A percentile compares a stretch with the other conserved stretches of the same genome.
Evolutionary conservation across 169 alveolate genomes (phyloP).

Genomic region (Plasmodium cynomolgi): DNA sequence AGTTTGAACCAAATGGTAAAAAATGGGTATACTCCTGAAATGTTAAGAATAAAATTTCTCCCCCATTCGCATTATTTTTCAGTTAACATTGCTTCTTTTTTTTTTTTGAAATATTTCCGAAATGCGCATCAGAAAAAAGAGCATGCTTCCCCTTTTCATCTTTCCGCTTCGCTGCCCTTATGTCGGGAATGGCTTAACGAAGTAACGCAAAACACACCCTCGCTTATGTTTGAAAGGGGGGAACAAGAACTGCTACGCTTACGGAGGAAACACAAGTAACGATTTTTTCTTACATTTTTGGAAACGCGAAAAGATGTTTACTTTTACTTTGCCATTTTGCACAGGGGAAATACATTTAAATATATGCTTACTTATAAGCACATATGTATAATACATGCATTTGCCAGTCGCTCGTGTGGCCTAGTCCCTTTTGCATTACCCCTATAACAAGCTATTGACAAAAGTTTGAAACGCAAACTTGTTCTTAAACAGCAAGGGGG

Average conservation of each 20-base stretch:
- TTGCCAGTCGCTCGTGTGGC: neutral
- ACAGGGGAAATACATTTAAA: neutral
- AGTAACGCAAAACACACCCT: neutral
- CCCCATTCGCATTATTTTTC: neutral
- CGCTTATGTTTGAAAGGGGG: neutral
- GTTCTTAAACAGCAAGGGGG: neutral
- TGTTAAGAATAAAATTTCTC: neutral
- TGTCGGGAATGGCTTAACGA: neutral
- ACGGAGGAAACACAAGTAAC: neutral
- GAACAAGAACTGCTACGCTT: neutral
- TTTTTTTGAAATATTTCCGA: neutral
- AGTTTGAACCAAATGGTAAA: neutral
- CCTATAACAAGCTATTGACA: neutral
- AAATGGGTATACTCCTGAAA: neutral
- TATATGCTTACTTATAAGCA: neutral
- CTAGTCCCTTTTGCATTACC: neutral
- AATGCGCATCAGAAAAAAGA: neutral
- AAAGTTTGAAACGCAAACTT: neutral
- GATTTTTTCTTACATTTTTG: neutral
- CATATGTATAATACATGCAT: neutral
- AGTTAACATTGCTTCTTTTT: neutral
- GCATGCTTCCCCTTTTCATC: neutral
- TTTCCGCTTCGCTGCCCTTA: neutral
- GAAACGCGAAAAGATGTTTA: neutral
- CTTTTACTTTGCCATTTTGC: neutral